Base-by-base conservation (phyloP, 1,139 yeast species). In the Sugiyamaella novakii region DNA sequence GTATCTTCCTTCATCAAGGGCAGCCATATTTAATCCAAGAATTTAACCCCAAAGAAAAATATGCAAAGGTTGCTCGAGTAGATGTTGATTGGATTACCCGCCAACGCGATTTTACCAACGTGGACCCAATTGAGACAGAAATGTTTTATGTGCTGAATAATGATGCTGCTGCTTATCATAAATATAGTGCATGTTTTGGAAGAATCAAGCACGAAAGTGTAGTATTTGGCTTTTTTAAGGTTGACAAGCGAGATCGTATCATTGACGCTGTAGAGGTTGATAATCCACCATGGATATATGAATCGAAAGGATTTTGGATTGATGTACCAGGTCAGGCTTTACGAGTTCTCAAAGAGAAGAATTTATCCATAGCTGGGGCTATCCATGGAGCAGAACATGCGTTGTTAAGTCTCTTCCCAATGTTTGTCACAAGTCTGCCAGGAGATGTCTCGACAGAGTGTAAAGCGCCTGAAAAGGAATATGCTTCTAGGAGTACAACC, bases 321-420 rank as follows among this genome's bases (percentile, higher is more conserved):
- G 96, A 92, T 64, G 76, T 92, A 0, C 95, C 97, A 0, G 62
- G 67, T 2, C 60, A 61, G 10, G 84, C 88, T 0, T 63, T 91
- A n/a, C 80, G 80, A 1, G 55, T 81, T 1, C 72, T 91, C 22
- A 70, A 73, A 3, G 67, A 65, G 1, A 87, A 88, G 56, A 61
- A 72, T 2, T 69, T 92, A 37, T 84, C 80, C 36, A 70, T 83
- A 1, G 92, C 98, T 0, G 98, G 88, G 2, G 95, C 94, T 0
- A 87, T 92, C n/a, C 99, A 94, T 69, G 97, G 95, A 4, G 95
- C 96, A 0, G 94, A 89, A 58, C 99, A 92, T 70, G 88, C 88
- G 0, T 71, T 91, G 1, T 83, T 88, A 78, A 84, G 85, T 43
- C 75, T 86, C 55, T 65, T 89, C 21, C 95, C 96, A 0, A 59